These are phyloP conservation scores for Talaromyces marneffei DNA, from an alignment of 2,329 filamentous ascomycete genomes.

Conservation along the genomic window DNA sequence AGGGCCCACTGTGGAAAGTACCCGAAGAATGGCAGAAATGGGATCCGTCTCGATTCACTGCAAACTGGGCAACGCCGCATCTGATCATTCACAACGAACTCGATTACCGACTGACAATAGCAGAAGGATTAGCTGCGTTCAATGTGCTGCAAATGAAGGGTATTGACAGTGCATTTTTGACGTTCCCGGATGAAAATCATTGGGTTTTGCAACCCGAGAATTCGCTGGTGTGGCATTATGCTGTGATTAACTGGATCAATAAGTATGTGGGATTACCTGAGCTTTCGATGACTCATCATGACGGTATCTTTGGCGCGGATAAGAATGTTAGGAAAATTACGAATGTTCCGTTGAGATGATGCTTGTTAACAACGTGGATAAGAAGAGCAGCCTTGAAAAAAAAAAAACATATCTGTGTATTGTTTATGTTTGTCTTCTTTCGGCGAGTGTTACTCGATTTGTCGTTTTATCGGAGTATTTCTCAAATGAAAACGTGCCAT, in stretches of 20 bases:
- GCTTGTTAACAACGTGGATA: not conserved
- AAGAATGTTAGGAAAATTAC: not conserved
- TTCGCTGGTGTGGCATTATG: conserved; percentile 79
- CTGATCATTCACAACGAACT: conserved; percentile 85
- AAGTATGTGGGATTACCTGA: conserved; percentile 49
- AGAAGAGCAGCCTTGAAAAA: not conserved
- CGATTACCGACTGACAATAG: conserved; percentile 81
- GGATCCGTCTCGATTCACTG: conserved; percentile 52
- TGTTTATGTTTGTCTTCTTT: not conserved
- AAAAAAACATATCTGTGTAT: not conserved
- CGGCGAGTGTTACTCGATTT: not conserved
- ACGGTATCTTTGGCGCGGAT: not conserved
- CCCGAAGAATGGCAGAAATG: conserved; percentile 50
- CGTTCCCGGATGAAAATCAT: conserved; percentile 74
- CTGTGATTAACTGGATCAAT: conserved; percentile 73
- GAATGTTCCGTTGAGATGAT: conserved; percentile 11
- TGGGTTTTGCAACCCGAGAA: conserved; percentile 93
- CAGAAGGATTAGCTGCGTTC: conserved; percentile 78
- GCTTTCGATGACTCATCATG: conserved; percentile 24
- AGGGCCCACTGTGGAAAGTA: conserved; percentile 46
- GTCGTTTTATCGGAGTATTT: not conserved
- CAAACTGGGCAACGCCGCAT: conserved; percentile 79
- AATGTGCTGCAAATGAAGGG: conserved; percentile 73
- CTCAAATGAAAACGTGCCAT: not conserved
- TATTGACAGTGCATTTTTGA: conserved; percentile 70